These are phyloP conservation scores for Serendipita sp. DNA, from an alignment of 768 basidiomycete species.

Conservation along the genomic window DNA sequence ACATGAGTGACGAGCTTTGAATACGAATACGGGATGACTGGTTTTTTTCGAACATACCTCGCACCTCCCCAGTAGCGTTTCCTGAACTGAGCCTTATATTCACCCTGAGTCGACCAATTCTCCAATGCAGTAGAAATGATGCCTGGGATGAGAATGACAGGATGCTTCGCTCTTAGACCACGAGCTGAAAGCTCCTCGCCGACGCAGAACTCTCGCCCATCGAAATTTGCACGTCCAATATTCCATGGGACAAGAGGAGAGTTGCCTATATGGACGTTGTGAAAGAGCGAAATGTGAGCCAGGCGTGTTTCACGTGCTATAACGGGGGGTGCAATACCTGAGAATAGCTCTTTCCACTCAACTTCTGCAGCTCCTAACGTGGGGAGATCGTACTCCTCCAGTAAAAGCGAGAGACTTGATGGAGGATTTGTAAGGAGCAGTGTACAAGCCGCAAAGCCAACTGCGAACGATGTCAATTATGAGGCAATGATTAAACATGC, in stretches of 20 bases:
- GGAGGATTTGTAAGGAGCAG: constrained; percentile 1
- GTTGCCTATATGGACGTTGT: background rate
- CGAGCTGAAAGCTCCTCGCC: constrained; percentile 16
- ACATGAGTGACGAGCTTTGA: no score
- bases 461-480: background rate
- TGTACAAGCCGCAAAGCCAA: constrained; percentile 1
- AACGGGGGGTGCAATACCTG: constrained; percentile 27
- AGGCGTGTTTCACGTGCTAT: constrained; percentile 28
- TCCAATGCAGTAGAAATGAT: constrained; percentile 84
- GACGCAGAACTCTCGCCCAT: constrained; percentile 45
- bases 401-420: constrained; percentile 33
- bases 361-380: constrained; percentile 21
- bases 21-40: background rate
- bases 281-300: background rate
- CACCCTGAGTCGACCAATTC: constrained; percentile 81
- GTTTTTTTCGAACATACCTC: constrained; percentile 14
- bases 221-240: constrained; percentile 59
- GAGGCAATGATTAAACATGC: background rate
- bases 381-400: constrained; percentile 51
- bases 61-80: constrained; percentile 43
- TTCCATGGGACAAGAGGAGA: constrained; percentile 44
- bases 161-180: constrained; percentile 42
- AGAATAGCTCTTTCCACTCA: constrained; percentile 3
- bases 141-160: constrained; percentile 77
- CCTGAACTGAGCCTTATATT: constrained; percentile 81